Base-by-base conservation (phyloP, 2,329 filamentous ascomycete genomes). In the Arthrocladium fulminans region DNA sequence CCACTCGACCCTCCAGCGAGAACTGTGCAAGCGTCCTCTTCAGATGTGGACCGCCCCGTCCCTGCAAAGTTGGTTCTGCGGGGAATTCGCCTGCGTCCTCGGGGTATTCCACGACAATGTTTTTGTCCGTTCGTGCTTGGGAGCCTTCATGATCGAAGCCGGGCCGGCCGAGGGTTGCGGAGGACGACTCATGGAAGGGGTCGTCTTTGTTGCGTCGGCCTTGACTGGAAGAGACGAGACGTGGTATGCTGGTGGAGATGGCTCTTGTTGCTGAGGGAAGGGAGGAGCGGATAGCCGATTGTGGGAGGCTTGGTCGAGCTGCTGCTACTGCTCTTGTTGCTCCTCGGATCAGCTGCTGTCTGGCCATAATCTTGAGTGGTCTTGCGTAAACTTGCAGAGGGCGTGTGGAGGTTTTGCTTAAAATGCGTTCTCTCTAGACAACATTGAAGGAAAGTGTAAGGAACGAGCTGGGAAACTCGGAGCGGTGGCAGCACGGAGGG, bases 11-110 rank as follows among this genome's bases (percentile, higher is more conserved):
- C 63, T 94, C 84, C 27, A 97, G 77, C 7, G 88, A 90, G 71
- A 96, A 97, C 37, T 80, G 80, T 27, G 86, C 81, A 23, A 96
- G 77, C 0, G 88, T 94, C 22, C 88, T 83, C 72, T 88, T 88
- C 68, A 86, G 84, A 61, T 92, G 86, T 62, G 83, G 77, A 15
- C 86, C 87, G 52, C 86, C 86, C 45, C 86, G 78, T 42, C 87
- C 87, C 55, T 81, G 76, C 6, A 90, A 80, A 3, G 86, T 83
- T 49, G 73, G 71, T 49, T 81, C 84, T 35, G 77, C 74, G 8
- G 88, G 87, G 56, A 92, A 75, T 52, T 88, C 78, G 48, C 45
- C 24, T 23, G 77, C 69, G 60, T 88, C 84, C 30, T 79, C 77
- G 0, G 87, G 88, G 62, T 94, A 88, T 65, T 88, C 80, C 54